Base-by-base conservation (phyloP, 2,329 filamentous ascomycete genomes). In the Cladophialophora yegresii region DNA sequence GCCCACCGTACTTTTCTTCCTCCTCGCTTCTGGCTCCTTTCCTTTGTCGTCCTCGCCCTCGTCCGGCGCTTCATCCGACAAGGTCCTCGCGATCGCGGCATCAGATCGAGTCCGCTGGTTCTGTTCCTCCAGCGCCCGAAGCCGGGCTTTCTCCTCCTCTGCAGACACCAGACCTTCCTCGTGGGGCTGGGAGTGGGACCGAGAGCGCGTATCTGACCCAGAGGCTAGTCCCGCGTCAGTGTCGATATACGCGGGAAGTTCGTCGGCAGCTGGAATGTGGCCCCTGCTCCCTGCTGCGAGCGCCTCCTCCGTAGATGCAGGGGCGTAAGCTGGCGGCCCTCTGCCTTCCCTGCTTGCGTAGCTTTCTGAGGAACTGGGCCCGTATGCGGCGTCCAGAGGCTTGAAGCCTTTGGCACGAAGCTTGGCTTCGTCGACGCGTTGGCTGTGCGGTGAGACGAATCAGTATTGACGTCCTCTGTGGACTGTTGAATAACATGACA, bases 371-470 rank as follows among this genome's bases (percentile, higher is more conserved):
- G 54, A 63, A n/a, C 55, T 61, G 1, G 64, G 60, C 1, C 64
- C 60, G 30, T 43, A 63, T 22, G 64, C 47, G 6, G 60, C 55
- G 23, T n/a, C 47, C n/a, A 58, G 22, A 7, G 64, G 60, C 4
- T 40, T 55, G 8, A 61, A 53, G 10, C 60, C 64, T 20, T 61
- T 60, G 43, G 47, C 30, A 56, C 64, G 64, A 12, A 66, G 28
- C 33, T 40, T 53, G 30, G 64, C 64, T 40, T 63, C 64, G 23
- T 63, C 16, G 51, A 66, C 33, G 30, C 64, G 64, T 54, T 63
- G 64, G 5, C 47, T 50, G 22, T 20, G 36, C 16, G 36, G 1
- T 20, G 13, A 16, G n/a, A 3, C 8, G 36, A 3, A 43, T 7
- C 8, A 7, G 16, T 43, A 43, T 43, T 3, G 6, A 28, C 26